phyloP scores from a whole-genome alignment of 805 yeast genomes.

The Candida jianshihensis region DNA sequence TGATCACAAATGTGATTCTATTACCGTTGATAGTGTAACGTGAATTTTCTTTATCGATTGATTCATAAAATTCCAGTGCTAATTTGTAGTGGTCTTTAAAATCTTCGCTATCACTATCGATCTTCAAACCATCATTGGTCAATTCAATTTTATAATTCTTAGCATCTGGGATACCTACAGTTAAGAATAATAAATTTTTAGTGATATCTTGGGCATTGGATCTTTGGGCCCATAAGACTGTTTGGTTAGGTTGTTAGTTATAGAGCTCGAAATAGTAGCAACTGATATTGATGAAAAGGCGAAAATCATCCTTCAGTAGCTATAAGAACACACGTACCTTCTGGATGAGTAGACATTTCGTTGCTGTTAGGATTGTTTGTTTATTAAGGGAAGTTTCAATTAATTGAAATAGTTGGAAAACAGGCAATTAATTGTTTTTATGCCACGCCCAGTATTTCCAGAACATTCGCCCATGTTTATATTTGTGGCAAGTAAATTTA shows the following conservation, averaged over 20 bases:
- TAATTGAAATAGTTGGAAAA: neutral
- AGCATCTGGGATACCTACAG: constrained; percentile 69
- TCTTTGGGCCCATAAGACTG: constrained; percentile 95
- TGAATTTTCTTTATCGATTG: constrained; percentile 62
- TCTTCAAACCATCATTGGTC: constrained; percentile 45
- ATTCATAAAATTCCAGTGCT: constrained; percentile 68
- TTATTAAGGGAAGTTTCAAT: too few relatives aligned
- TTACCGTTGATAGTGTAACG: constrained; percentile 47
- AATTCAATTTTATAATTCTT: constrained; percentile 54
- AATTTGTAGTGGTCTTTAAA: constrained; percentile 45
- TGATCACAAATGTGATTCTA: constrained; percentile 53
- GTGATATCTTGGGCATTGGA: constrained; percentile 64
- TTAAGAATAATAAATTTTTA: constrained; percentile 71
- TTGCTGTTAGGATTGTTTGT: neutral
- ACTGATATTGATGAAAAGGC: neutral
- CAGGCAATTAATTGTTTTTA: neutral
- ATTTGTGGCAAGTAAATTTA: neutral
- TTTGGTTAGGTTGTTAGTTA: neutral
- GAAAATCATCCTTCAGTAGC: too few relatives aligned
- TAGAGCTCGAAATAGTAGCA: neutral
- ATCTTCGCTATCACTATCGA: constrained; percentile 45
- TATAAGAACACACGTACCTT: constrained; percentile 4
- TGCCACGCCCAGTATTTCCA: neutral
- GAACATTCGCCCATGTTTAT: neutral
- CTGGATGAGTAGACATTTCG: constrained; percentile 7